phyloP scores from a whole-genome alignment of 1,139 yeast species.

The Wickerhamiella infanticola region DNA sequence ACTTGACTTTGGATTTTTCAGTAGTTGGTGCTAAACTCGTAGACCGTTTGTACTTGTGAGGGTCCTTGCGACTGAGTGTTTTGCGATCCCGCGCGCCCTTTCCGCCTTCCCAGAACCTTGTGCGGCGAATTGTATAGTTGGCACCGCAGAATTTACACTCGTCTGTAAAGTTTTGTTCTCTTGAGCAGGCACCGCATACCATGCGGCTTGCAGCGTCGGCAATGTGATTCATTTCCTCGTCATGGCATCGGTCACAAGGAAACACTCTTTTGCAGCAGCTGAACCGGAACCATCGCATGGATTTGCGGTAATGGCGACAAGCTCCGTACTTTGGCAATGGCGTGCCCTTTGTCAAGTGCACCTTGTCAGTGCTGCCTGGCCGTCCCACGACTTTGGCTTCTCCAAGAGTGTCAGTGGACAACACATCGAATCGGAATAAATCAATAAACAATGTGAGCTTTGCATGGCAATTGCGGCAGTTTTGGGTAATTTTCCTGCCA shows the following conservation, averaged over 20 bases:
- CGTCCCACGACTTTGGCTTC: constrained; percentile 10
- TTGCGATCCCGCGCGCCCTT: constrained; percentile 28
- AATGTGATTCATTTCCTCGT: constrained; percentile 24
- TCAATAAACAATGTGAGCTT: constrained; percentile 23
- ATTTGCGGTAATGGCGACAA: constrained; percentile 28
- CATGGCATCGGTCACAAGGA: constrained; percentile 31
- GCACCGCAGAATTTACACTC: constrained; percentile 25
- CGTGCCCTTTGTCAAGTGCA: constrained; percentile 26
- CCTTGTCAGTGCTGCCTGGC: constrained; percentile 16
- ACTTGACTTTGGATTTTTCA: neutral
- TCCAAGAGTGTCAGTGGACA: constrained; percentile 18
- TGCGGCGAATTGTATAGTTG: constrained; percentile 21
- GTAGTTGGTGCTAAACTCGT: neutral
- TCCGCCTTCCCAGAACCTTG: constrained; percentile 34
- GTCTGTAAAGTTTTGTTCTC: constrained; percentile 27
- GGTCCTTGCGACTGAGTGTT: constrained; percentile 28
- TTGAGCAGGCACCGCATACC: constrained; percentile 30
- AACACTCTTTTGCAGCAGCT: constrained; percentile 29
- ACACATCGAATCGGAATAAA: constrained; percentile 20
- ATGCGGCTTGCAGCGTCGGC: constrained; percentile 27
- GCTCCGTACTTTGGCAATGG: constrained; percentile 28
- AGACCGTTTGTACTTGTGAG: constrained; percentile 26
- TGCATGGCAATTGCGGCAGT: constrained; percentile 26
- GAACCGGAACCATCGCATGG: constrained; percentile 30
- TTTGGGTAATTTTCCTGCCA: constrained; percentile 20